Conservation (phyloP, 2,329 filamentous ascomycete species). For the Sclerotinia sclerotiorum region DNA sequence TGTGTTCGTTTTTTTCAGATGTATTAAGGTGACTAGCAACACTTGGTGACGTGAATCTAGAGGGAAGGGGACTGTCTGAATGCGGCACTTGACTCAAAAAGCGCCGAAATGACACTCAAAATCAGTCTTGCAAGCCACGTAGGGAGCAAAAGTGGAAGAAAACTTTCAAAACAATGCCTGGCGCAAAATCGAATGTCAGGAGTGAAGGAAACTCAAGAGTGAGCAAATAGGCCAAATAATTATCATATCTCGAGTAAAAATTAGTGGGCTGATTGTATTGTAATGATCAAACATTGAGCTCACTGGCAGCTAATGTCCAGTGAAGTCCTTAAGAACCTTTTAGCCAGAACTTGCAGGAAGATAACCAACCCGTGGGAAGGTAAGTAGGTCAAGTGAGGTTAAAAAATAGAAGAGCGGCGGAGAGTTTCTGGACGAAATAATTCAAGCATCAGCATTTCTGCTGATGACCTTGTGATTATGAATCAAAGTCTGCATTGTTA, state of each 20-base stretch:
- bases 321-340: background rate
- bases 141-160: background rate
- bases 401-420: background rate
- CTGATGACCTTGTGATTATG: too few relatives aligned
- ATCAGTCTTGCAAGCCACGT: background rate
- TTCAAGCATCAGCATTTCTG: background rate
- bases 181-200: background rate
- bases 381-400: background rate
- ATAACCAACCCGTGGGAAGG: background rate
- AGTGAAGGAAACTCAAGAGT: background rate
- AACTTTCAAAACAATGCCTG: background rate
- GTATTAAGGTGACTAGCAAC: background rate
- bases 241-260: background rate
- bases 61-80: background rate
- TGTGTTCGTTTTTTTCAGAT: too few relatives aligned
- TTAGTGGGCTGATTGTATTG: background rate
- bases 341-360: background rate
- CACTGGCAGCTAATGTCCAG: background rate
- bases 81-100: background rate
- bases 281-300: background rate
- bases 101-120: background rate
- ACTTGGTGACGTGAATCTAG: background rate
- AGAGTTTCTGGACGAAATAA: background rate
- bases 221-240: background rate
- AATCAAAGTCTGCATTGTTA: background rate